Conservation (phyloP, 2,329 filamentous ascomycete genomes). For the Xylaria sp. region DNA sequence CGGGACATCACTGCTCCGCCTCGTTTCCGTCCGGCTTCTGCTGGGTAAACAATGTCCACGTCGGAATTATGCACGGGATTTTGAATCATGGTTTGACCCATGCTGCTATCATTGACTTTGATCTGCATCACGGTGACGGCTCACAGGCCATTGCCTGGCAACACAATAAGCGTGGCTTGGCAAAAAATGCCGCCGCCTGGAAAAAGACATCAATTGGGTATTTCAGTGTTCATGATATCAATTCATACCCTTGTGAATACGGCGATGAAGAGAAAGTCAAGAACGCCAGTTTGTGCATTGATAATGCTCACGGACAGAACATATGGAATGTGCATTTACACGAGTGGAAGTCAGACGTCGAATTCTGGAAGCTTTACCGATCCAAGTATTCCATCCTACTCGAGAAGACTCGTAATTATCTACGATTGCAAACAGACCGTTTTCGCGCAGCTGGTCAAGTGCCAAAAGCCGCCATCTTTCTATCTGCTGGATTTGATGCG, state of each 20-base stretch:
- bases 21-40: constrained; percentile 94
- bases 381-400: constrained; percentile 80
- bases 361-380: constrained; percentile 92
- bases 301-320: constrained; percentile 91
- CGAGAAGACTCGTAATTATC: constrained; percentile 81
- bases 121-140: constrained; percentile 93
- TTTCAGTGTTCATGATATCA: constrained; percentile 97
- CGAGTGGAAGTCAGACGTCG: constrained; percentile 81
- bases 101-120: constrained; percentile 92
- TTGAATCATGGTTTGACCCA: constrained; percentile 88
- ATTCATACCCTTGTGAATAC: constrained; percentile 95
- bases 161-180: constrained; percentile 79
- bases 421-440: constrained; percentile 77
- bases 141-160: constrained; percentile 94
- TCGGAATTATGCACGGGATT: constrained; percentile 91
- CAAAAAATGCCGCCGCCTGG: constrained; percentile 78
- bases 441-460: constrained; percentile 68
- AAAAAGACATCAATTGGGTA: constrained; percentile 93
- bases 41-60: constrained; percentile 98
- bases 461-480: constrained; percentile 88
- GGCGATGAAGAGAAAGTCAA: constrained; percentile 95
- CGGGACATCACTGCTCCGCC: constrained; percentile 94
- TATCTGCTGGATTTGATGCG: constrained; percentile 96
- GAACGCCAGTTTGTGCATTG: constrained; percentile 93
- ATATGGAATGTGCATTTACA: constrained; percentile 97